Evolutionary conservation across 2,329 filamentous ascomycete species (phyloP), one percentile per base, ranked within the genome.

Genomic region (Domatiomyces globalis): DNA sequence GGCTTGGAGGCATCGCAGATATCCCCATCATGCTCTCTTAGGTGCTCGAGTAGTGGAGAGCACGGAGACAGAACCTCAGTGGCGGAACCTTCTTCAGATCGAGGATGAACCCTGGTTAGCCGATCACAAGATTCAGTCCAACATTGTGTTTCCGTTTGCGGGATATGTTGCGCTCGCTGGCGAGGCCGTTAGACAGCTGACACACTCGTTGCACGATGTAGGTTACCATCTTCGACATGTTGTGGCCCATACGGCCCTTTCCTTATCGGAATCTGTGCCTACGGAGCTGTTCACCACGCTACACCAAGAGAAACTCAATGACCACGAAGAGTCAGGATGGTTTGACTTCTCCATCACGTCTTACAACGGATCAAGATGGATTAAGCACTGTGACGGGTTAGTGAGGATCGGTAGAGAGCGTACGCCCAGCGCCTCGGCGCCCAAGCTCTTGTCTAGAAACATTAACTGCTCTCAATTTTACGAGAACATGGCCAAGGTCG

Each of bases 51-150:
- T 59, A 6, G 45, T 61, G 1, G 62, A 63, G 12, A 53, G 51
- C 12, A 59, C 52, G 45, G 57, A 56, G 10, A 46, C 51, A 3
- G 59, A 61, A 43, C 61, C 65, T 0, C 56, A 52, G 22, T 77
- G 75, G 75, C 65, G 73, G 15, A 72, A 73, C 46, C 62, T 72
- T 17, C 62, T 75, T 8, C 64, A 66, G 0, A 49, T 70, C 0
- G 62, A 68, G 8, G 66, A 70, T 3, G 62, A 64, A 1, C 69
- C 71, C 0, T 77, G 75, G 75, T 55, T 76, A 4, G 60, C 61
- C 0, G 70, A 76, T 51, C 73, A 77, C 49, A 61, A 68, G 48
- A 65, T 75, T 49, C 9, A 53, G 9, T 59, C 59, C 1, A 60
- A 65, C 46, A 58, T 61, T 6, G 54, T 66, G 6, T 63, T 65